phyloP scores from a whole-genome alignment of 192 early-diverging fungal genomes.

The Coemansia nantahalensis region DNA sequence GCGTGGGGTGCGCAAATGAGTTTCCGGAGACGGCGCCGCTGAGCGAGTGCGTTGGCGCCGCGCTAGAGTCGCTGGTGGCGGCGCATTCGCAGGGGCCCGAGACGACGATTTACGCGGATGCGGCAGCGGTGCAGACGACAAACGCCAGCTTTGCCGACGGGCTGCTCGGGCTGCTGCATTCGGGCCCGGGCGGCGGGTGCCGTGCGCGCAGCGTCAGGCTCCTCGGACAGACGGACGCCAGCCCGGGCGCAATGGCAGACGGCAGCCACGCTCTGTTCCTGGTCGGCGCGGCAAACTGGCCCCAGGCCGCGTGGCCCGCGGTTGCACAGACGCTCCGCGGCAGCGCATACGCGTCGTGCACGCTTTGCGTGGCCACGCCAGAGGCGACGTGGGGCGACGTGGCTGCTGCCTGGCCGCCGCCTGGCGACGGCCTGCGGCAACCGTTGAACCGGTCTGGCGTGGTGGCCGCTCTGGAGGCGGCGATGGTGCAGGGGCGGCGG shows the following conservation, averaged over 20 bases:
- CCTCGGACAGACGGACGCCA: background rate
- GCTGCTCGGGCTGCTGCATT: conserved; percentile 20
- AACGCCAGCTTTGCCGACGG: conserved; percentile 15
- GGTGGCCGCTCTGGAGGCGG: conserved; percentile 1
- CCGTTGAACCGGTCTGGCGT: conserved; percentile 12
- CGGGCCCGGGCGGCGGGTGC: background rate
- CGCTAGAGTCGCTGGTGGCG: conserved; percentile 11
- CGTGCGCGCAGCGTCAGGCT: conserved; percentile 24
- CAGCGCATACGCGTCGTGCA: conserved; percentile 10
- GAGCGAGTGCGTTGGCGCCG: conserved; percentile 7
- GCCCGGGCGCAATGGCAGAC: background rate
- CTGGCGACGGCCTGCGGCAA: background rate
- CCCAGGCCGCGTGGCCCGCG: conserved; percentile 14
- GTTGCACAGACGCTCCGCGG: conserved; percentile 8
- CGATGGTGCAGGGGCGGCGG: conserved; percentile 10
- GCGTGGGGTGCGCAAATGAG: too few relatives aligned
- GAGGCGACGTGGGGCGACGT: conserved; percentile 31
- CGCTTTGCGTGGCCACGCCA: conserved; percentile 29
- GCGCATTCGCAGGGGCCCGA: conserved; percentile 29
- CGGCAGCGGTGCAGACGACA: conserved; percentile 21
- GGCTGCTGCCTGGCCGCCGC: conserved; percentile 15
- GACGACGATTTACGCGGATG: conserved; percentile 47
- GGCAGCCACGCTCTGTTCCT: conserved; percentile 38
- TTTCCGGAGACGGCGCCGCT: conserved; percentile 3
- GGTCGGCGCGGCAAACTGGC: conserved; percentile 32